Base-by-base conservation (phyloP, 768 basidiomycete species). In the Tylopilus subfusipes region DNA sequence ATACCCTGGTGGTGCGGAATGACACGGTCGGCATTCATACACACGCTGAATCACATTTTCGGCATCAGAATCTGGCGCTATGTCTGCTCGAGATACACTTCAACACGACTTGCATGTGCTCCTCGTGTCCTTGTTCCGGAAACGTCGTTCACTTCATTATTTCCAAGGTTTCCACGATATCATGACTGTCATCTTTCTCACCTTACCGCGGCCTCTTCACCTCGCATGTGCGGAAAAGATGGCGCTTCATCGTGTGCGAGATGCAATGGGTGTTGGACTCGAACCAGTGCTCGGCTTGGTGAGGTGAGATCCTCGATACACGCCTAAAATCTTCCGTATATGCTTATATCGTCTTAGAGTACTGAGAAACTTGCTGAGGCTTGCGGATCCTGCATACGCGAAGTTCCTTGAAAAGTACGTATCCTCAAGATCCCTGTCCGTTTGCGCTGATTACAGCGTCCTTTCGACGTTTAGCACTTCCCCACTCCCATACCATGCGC, bases 161-260 rank as follows among this genome's bases (percentile, higher is more conserved):
- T 96, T 95, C 61, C 68, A 95, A 85, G 94, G 94, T 42, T 96
- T 90, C 70, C 94, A 97, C 65, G 94, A 97, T 64, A 92, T 98
- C 40, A 77, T 92, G 21, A 88, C 91, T 1, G 92, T 97, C 13
- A 56, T 97, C 4, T 85, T 84, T 61, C 76, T 93, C 30, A 91
- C 89, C 0, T 73, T 93, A 6, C 87, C 88, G 3, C 69, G 68
- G 24, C 80, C 83, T 42, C 61, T 82, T 22, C 86, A 81, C 42
- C 67, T 85, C 0, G 68, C 71, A 4, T 84, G 81, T 45, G 93
- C 66, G 25, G 68, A 69, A 46, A 69, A 67, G 55, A 65, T 69
- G 57, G 69, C 69, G 0, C 61, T 69, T 33, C 63, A 71, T 53
- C 61, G 68, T 19, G 76, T 95, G 6, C 76, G 94, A 52, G 94